phyloP scores from a whole-genome alignment of 306 rosid genomes.

The Dicorynia guianensis region DNA sequence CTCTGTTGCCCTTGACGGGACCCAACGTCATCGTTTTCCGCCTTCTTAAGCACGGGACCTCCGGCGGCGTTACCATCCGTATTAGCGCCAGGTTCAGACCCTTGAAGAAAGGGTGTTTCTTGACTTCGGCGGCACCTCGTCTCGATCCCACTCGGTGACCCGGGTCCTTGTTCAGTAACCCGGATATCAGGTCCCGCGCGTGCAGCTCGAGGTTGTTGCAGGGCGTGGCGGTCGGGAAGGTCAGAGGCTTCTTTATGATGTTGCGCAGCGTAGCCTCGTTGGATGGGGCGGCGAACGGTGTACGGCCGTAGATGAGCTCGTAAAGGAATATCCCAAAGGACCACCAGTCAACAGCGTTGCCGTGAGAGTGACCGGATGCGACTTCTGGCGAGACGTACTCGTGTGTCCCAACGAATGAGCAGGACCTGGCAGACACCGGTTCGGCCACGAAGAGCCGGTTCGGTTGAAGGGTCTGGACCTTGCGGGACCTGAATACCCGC shows the following conservation, averaged over 20 bases:
- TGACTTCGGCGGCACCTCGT: constrained; percentile 93
- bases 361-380: constrained; percentile 94
- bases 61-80: constrained; percentile 77
- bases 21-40: constrained; percentile 56
- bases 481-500: constrained; percentile 76
- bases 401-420: constrained; percentile 97
- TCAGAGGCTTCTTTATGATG: constrained; percentile 71
- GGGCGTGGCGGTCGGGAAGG: constrained; percentile 62
- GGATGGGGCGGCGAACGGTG: constrained; percentile 81
- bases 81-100: constrained; percentile 75
- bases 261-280: constrained; percentile 72
- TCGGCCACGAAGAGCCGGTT: constrained; percentile 93
- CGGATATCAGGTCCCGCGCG: constrained; percentile 74
- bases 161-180: constrained; percentile 76
- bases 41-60: constrained; percentile 55
- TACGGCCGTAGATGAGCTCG: constrained; percentile 87
- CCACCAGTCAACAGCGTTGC: constrained; percentile 99
- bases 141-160: constrained; percentile 78
- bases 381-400: constrained; percentile 96
- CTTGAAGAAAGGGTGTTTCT: constrained; percentile 75
- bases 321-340: constrained; percentile 86
- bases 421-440: constrained; percentile 81
- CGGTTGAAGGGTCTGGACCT: constrained; percentile 62
- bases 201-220: constrained; percentile 63
- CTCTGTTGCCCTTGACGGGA: constrained; percentile 22